Evolutionary conservation across 2,329 filamentous ascomycete species (phyloP), one percentile per base, ranked within the genome.

Genomic region (Mycosphaerella sp.): DNA sequence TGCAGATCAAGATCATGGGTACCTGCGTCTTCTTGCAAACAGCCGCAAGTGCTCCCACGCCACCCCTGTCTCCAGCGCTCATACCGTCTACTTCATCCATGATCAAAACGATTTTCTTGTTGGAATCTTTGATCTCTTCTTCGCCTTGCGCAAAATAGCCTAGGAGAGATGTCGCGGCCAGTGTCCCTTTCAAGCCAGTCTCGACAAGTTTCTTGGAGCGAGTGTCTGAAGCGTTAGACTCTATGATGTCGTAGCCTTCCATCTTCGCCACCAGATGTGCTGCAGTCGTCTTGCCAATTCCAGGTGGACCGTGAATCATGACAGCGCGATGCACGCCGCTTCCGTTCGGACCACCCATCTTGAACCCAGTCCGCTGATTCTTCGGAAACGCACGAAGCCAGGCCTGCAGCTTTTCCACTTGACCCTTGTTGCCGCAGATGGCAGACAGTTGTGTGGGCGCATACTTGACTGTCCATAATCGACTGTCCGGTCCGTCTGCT

Each of bases 81-180:
- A 98, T 97, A 46, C 93, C 93, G 64, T 98, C 93, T 4, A 98
- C 93, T 71, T 98, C 93, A 62, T 98, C 93, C 93, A 98, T 97
- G 71, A 98, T 89, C 43, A 98, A 74, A 5, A 96, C 88, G 30
- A 97, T 82, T 62, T 96, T 96, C 75, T 94, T 95, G 75, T 93
- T 97, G 13, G 77, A 77, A 4, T 75, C 71, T 40, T 96, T 86
- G 3, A 95, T 83, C 51, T 84, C 79, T 70, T 93, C 87, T 18
- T 87, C 86, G 50, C 90, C 87, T 2, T 82, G 83, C 6, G 89
- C 53, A 68, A 97, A 98, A 70, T 86, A 98, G 1, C 93, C 93
- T 50, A 89, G 79, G 10, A 98, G 75, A 17, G 91, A 97, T 0
- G 86, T 97, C 48, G 95, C 97, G 68, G 93, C 89, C 66, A 98